Evolutionary conservation across 2,329 filamentous ascomycete genomes (phyloP).

Genomic region (Xylariaceae sp.): DNA sequence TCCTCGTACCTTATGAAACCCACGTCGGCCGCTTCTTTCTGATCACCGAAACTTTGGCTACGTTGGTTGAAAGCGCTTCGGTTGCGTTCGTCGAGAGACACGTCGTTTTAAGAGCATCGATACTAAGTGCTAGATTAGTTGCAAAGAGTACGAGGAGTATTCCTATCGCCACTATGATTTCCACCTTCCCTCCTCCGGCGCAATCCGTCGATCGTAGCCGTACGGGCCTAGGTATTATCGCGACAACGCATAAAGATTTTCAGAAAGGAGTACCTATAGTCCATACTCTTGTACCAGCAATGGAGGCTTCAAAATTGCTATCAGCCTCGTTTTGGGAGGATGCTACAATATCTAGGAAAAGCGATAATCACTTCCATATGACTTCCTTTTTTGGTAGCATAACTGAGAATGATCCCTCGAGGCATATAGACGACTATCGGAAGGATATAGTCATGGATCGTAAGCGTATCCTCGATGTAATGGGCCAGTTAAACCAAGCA

Average conservation of each 20-base stretch:
- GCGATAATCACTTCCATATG: constrained; percentile 12
- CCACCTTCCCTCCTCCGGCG: too few species aligned
- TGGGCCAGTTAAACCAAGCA: neutral
- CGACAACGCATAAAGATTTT: neutral
- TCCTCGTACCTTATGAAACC: neutral
- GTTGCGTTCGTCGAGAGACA: neutral
- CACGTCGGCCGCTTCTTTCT: too few species aligned
- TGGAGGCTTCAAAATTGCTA: constrained; percentile 4
- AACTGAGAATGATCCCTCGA: neutral
- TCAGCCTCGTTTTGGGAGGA: constrained; percentile 14
- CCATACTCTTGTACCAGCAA: neutral
- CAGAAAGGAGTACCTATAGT: neutral
- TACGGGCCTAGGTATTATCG: neutral
- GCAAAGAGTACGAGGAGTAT: too few species aligned
- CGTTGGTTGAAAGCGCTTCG: neutral
- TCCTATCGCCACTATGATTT: too few species aligned
- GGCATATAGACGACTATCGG: neutral
- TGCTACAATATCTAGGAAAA: constrained; percentile 4
- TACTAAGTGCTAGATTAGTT: constrained; percentile 1
- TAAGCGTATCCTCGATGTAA: too few species aligned
- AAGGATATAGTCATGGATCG: neutral
- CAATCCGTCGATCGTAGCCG: too few species aligned
- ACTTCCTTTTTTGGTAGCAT: neutral
- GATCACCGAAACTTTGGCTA: neutral
- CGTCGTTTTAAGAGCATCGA: neutral